phyloP scores from a whole-genome alignment of 805 yeast species.

The Isabelozyma rhagii region DNA sequence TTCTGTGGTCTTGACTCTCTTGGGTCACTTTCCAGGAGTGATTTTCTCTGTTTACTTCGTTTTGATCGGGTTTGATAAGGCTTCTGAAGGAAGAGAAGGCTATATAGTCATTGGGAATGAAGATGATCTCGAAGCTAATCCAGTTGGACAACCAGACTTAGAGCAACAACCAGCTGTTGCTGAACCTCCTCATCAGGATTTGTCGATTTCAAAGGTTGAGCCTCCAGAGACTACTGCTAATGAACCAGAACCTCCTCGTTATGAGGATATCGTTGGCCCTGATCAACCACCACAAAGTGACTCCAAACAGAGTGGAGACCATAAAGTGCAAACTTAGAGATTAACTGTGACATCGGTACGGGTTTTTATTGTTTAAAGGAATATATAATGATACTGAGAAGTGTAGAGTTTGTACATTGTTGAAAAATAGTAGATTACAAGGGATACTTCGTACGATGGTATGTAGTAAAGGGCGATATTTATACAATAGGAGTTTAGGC shows the following conservation, averaged over 20 bases:
- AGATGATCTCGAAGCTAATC: constrained; percentile 2
- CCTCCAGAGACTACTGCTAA: background rate
- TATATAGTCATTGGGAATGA: constrained; percentile 22
- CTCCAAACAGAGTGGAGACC: constrained; percentile 17
- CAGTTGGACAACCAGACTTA: background rate
- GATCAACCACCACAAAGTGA: constrained; percentile 3
- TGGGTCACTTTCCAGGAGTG: constrained; percentile 33
- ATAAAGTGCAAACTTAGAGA: constrained; percentile 24
- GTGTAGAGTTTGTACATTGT: too few species aligned
- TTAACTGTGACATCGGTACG: background rate
- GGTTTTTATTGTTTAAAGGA: background rate
- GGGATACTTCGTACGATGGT: too few species aligned
- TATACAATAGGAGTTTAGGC: too few species aligned
- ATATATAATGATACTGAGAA: too few species aligned
- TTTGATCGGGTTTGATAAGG: background rate
- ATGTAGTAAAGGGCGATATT: too few species aligned
- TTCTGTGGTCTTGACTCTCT: constrained; percentile 25
- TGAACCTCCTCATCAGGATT: background rate
- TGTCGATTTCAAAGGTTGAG: background rate
- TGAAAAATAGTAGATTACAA: too few species aligned
- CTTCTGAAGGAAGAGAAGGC: constrained; percentile 8
- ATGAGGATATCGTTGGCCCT: constrained; percentile 20
- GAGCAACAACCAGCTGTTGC: background rate
- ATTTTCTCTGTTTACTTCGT: constrained; percentile 29
- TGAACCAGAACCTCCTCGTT: constrained; percentile 16